Base-by-base conservation (phyloP, 805 yeast species). In the Citeromyces matritensis region DNA sequence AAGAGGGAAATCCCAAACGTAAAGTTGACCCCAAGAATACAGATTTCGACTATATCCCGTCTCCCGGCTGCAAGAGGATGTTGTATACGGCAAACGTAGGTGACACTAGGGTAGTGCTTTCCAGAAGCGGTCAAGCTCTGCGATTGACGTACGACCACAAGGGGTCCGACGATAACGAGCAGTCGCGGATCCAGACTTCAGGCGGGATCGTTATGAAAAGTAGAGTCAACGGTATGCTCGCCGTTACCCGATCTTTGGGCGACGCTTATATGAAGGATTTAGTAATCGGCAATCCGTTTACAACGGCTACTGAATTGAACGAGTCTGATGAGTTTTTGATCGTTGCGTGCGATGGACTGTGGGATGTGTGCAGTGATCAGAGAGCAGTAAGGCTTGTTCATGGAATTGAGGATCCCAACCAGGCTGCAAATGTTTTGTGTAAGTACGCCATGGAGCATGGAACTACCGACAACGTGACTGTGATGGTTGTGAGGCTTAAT, bases 61-160 rank as follows among this genome's bases (percentile, higher is more conserved):
- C 56, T 2, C 34, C 42, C 9, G 48, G 57, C 38, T 82, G 78
- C 44, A 69, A 62, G 40, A 58, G 96, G 38, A 73, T 81, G 73
- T 61, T 88, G 25, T 85, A 84, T 44, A 85, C 95, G 0, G 94
- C 95, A 6, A 88, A 91, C 47, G 97, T 83, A 4, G 97, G 98
- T 3, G 98, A 91, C 52, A 73, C 91, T 37, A 65, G 97, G 38
- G 67, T 85, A 10, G 83, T 91, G 2, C 58, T 88, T 30, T 76
- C 69, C 42, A 69, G 95, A 33, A 58, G 60, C n/a, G 84, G 86
- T 1, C 59, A 62, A 37, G 85, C 95, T 3, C 64, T 73, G 37
- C 60, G 98, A 33, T 59, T 88, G 27, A 73, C 94, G 1, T 88
- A 88, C 49, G 98, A 88, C 48, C 98, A 88, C 53, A 86, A 88